Conservation (phyloP, 208 protist species). For the Trichomonas tenax region DNA sequence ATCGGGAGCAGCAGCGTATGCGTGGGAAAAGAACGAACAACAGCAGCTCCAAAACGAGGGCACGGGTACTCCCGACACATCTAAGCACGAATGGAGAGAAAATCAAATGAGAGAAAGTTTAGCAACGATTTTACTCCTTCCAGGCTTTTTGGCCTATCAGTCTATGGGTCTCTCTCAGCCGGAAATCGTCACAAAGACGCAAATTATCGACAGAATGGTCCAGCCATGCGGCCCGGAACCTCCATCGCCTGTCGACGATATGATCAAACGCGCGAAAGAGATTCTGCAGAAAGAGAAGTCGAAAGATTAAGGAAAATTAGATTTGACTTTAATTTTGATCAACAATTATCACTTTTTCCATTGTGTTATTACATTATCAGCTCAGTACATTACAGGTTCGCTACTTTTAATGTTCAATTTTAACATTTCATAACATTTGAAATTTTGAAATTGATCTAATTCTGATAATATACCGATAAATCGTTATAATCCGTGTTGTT, state of each 20-base stretch:
- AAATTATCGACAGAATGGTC: constrained; percentile 9
- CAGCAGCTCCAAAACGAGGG: background rate
- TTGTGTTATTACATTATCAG: too few species aligned
- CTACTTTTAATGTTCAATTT: too few species aligned
- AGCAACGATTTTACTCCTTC: background rate
- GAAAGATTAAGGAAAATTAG: too few species aligned
- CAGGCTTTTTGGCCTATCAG: background rate
- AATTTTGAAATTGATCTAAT: too few species aligned
- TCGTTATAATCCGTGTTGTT: too few species aligned
- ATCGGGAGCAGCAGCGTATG: background rate
- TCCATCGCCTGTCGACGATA: background rate
- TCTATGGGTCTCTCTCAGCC: background rate
- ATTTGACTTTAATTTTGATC: too few species aligned
- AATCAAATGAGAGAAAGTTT: background rate
- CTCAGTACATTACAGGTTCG: too few species aligned
- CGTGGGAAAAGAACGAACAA: constrained; percentile 7
- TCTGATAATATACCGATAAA: too few species aligned
- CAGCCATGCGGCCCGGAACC: background rate
- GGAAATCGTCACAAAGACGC: background rate
- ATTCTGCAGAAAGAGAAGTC: background rate
- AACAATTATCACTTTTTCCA: too few species aligned
- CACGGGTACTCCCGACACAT: background rate
- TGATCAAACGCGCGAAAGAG: background rate
- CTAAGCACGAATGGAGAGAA: background rate
- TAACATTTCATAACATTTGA: too few species aligned